Base-by-base conservation (phyloP, 164 flowering plant species). In the Vitis vinifera region DNA sequence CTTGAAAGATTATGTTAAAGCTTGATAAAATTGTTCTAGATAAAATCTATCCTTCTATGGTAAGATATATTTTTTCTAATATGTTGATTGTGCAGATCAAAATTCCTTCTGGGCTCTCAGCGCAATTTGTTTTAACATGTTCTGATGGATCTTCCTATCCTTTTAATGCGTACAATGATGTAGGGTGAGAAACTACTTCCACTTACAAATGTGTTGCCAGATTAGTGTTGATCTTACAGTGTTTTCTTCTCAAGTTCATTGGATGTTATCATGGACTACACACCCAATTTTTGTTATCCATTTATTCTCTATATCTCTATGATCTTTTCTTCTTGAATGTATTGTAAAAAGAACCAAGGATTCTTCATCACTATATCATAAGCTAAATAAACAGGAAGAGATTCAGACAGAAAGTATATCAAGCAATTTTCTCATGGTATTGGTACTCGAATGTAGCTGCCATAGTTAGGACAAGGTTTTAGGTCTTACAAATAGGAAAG, bases 121-220 rank as follows among this genome's bases (percentile, higher is more conserved):
- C 94, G 30, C 97, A 92, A 58, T 91, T 92, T 84, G 94, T 92
- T 69, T 71, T 94, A 71, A 88, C 87, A 62, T 82, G 87, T 77
- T 75, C 89, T 12, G 80, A 90, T 82, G 94, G 97, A 17, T 87
- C 91, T 55, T 89, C 95, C 62, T 77, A 82, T 79, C 92, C 94
- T 53, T 82, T 91, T 55, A 86, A 77, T 68, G 82, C 97, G n/a
- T 62, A 78, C 63, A 72, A 77, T 65, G 44, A 37, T 3, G 83
- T 91, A 63, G 69, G 97, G 97, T 94, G 83, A 78, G 66, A 55
- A 13, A 13, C 63, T 55, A 55, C 10, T 57, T 59, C 48, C 10
- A 14, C 14, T 50, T 53, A 19, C 13, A 31, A 19, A 13, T 30
- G 8, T 47, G 12, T 8, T 68, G 6, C 5, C 50, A 17, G 8